Base-by-base conservation (phyloP, 768 basidiomycete genomes). In the Ramaria sp. region DNA sequence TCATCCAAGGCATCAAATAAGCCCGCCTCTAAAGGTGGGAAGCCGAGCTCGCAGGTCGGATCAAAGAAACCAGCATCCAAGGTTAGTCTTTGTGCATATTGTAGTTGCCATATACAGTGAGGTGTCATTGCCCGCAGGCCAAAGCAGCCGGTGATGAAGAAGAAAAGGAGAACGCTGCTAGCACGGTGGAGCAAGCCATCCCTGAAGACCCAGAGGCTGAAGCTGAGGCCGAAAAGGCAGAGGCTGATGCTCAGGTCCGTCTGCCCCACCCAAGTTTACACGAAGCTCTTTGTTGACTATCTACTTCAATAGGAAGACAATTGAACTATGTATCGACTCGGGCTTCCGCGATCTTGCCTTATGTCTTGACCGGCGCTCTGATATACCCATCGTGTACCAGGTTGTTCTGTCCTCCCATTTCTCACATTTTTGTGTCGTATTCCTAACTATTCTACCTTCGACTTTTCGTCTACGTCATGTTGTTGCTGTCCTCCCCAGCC, bases 31-130 rank as follows among this genome's bases (percentile, higher is more conserved):
- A 57, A 49, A 30, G 15, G 31, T 4, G 47, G 22, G 11, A 57
- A 57, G 55, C 55, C 55, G n/a, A 19, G 45, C 17, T 57, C 53
- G 15, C 45, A 22, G 11, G 47, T n/a, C 1, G 55, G 24, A 7
- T 57, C 43, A 12, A 57, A 50, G 55, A 57, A 57, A 31, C 55
- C 55, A 17, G 17, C 47, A 3, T 57, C 55, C 46, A 57, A 57
- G 46, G 55, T 57, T 15, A 24, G 20, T 31, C n/a, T 37, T 3
- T 43, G 24, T n/a, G 17, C 22, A 30, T 55, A 47, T 55, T 37
- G 2, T 27, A 4, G 49, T n/a, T 20, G 34, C n/a, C 7, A 33
- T 22, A 46, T 43, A 42, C 17, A 47, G 10, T 22, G 41, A 19
- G 17, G 12, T 27, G 27, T 42, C 27, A 9, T 30, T 27, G 4